Evolutionary conservation across 2,329 filamentous ascomycete genomes (phyloP), one percentile per base, ranked within the genome.

Genomic region (Monilinia laxa): DNA sequence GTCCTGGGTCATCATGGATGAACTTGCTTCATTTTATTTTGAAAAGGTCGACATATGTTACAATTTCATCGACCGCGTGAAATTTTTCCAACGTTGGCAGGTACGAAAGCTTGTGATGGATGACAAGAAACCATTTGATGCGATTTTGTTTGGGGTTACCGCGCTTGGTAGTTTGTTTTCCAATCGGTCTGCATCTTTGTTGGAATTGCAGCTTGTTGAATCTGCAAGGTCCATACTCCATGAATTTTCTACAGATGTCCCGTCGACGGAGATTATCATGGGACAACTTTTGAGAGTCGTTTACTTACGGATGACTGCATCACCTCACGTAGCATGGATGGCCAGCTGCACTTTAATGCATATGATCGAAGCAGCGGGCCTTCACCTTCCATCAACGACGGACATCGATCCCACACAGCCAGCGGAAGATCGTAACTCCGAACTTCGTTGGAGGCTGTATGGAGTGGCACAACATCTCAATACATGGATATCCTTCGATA

Each of bases 161-260:
- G 76, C 72, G 2, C 65, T 78, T 9, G 75, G 75, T 7, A 77
- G 75, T 25, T 69, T 78, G 16, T 78, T 79, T 57, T 74, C 72
- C 10, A 49, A 58, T 54, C 66, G 10, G 42, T 59, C 1, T 58
- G 74, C 3, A 67, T 65, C 20, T 63, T 72, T 40, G 71, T 71
- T 20, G 16, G 77, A 79, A 69, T 66, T 67, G 45, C 72, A 74
- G 59, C 70, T 75, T 28, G 68, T 70, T 31, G 51, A 67, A 51
- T 28, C 53, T 53, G 49, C 67, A 70, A 62, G 71, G 65, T 10
- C 69, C 18, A 67, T 57, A 20, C 53, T 68, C 66, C 71, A 65
- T 70, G 42, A 67, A 4, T 54, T 25, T 9, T 51, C 59, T 4
- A 25, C 20, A 18, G 40, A 56, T 14, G n/a, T 9, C 14, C 75